These are phyloP conservation scores for Malus asiatica DNA, from an alignment of 306 rosid species.

Conservation along the genomic window DNA sequence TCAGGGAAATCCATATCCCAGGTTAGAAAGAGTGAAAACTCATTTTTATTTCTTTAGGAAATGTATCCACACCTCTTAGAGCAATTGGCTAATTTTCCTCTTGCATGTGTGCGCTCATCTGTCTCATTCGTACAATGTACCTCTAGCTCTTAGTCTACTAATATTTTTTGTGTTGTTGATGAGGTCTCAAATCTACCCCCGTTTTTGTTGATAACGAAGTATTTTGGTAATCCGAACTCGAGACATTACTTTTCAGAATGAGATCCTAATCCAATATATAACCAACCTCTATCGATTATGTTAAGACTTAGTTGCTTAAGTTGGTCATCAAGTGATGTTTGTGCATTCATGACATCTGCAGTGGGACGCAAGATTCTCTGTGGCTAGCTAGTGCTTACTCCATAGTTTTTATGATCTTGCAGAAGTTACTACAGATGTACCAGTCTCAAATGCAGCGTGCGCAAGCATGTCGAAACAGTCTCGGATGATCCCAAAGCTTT, in stretches of 20 bases:
- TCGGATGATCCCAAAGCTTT: slow-evolving; percentile 81
- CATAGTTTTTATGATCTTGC: slow-evolving; percentile 19
- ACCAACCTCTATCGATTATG: neutral
- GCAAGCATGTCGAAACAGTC: slow-evolving; percentile 90
- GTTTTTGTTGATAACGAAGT: too few relatives aligned
- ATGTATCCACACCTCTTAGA: neutral
- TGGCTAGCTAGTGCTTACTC: neutral
- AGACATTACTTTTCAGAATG: neutral
- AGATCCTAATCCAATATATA: too few relatives aligned
- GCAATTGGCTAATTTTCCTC: neutral
- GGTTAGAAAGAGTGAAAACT: slow-evolving; percentile 28
- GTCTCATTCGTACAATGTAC: neutral
- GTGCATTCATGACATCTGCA: neutral
- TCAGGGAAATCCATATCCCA: slow-evolving; percentile 85
- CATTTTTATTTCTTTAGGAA: neutral
- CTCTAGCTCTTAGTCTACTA: too few relatives aligned
- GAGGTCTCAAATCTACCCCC: neutral
- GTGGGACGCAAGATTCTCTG: neutral
- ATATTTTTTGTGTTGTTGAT: too few relatives aligned
- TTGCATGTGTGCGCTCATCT: neutral
- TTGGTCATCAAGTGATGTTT: neutral
- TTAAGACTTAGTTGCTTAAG: neutral
- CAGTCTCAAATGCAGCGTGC: slow-evolving; percentile 62
- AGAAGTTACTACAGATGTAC: slow-evolving; percentile 96
- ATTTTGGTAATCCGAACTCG: neutral